Conservation (phyloP, 75 land plant species). For the Larix kaempferi region DNA sequence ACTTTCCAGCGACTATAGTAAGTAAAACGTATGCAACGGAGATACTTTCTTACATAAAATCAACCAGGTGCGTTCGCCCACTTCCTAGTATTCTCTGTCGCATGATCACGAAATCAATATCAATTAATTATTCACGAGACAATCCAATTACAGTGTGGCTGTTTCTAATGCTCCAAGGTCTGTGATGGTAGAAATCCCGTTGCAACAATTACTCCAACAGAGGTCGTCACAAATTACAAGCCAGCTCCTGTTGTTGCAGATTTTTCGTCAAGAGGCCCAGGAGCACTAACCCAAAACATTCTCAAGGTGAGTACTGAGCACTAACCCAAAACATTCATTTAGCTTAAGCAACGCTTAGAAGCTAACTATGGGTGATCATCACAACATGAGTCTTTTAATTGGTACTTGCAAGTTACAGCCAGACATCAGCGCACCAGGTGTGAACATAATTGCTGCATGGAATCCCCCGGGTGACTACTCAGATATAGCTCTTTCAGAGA, state of each 20-base stretch:
- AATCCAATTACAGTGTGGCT: too few relatives aligned
- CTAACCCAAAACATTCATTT: conserved; percentile 34
- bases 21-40: conserved; percentile 18
- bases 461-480: conserved; percentile 9
- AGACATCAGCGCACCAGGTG: conserved; percentile 65
- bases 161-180: too few relatives aligned
- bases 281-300: conserved; percentile 36
- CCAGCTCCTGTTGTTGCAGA: conserved; percentile 71
- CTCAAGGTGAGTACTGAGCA: conserved; percentile 41
- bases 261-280: conserved; percentile 80
- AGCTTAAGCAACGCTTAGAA: too few relatives aligned
- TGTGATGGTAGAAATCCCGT: conserved; percentile 39
- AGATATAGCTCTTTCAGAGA: background rate
- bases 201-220: conserved; percentile 51
- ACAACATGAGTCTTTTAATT: background rate
- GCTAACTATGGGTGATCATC: too few relatives aligned
- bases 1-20: conserved; percentile 36
- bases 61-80: conserved; percentile 26
- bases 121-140: too few relatives aligned
- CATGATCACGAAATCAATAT: conserved; percentile 9
- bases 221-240: conserved; percentile 24
- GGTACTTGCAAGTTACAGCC: conserved; percentile 33
- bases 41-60: conserved; percentile 54
- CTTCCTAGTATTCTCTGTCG: background rate
- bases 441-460: conserved; percentile 48